phyloP scores from a whole-genome alignment of 805 yeast genomes.

The Wickerhamiella cacticola region DNA sequence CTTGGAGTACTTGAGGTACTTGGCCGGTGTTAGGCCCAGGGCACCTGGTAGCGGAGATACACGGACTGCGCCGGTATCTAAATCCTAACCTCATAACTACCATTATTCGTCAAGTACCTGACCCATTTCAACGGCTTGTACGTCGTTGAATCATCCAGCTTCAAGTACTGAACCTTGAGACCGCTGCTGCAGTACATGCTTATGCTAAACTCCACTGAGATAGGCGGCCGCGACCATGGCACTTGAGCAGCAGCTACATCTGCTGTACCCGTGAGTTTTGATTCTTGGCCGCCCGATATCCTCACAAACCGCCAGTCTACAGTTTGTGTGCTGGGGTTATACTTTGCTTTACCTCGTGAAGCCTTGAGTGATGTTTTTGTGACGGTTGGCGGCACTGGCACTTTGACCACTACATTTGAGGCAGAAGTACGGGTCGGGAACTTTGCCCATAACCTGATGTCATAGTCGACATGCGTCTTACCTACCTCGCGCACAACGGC shows the following conservation, averaged over 20 bases:
- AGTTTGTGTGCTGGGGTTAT: conserved; percentile 49
- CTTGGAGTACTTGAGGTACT: too few relatives aligned
- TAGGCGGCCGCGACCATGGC: conserved; percentile 63
- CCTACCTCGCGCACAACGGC: conserved; percentile 43
- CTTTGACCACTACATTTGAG: conserved; percentile 46
- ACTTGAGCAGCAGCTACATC: conserved; percentile 28
- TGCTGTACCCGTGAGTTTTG: conserved; percentile 45
- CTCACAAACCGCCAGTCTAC: conserved; percentile 62
- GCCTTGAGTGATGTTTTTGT: conserved; percentile 35
- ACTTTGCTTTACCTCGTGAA: conserved; percentile 57
- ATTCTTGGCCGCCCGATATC: conserved; percentile 54
- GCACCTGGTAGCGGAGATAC: not conserved
- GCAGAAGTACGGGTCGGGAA: conserved; percentile 46
- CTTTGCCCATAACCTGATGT: conserved; percentile 49
- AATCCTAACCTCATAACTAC: conserved; percentile 69
- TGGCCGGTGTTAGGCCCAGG: not conserved
- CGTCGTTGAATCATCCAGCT: conserved; percentile 46
- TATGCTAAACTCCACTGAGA: conserved; percentile 53
- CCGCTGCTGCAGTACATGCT: conserved; percentile 73
- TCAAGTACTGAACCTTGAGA: conserved; percentile 56
- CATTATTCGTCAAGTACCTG: conserved; percentile 61
- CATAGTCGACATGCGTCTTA: conserved; percentile 38
- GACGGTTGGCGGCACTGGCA: conserved; percentile 60
- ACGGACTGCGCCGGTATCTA: conserved; percentile 26
- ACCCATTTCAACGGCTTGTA: conserved; percentile 82